These are phyloP conservation scores for Turritis glabra DNA, from an alignment of 345 rosid species.

Conservation along the genomic window DNA sequence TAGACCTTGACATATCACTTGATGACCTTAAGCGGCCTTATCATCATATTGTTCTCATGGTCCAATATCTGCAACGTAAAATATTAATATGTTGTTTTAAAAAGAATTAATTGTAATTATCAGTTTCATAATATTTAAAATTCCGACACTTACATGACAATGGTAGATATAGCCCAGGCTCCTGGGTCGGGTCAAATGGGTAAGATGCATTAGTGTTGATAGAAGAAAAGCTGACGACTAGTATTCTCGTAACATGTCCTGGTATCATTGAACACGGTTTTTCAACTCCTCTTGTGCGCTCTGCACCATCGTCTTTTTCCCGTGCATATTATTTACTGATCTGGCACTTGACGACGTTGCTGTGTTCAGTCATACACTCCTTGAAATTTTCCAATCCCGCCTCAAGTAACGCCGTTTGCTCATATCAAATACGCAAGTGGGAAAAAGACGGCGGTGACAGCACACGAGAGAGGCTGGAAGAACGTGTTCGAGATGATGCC, in stretches of 20 bases:
- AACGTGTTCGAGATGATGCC: slow-evolving; percentile 88
- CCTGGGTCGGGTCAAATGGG: slow-evolving; percentile 63
- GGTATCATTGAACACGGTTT: no score
- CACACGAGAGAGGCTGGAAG: slow-evolving; percentile 93
- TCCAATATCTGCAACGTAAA: slow-evolving; percentile 70
- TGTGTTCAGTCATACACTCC: no score
- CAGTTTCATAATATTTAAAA: neutral
- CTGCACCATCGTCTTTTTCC: no score
- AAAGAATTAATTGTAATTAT: neutral
- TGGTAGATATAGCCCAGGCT: slow-evolving; percentile 95
- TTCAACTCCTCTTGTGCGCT: no score
- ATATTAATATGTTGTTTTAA: neutral
- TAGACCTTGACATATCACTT: slow-evolving; percentile 34
- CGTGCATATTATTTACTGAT: no score
- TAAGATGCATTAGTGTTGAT: slow-evolving; percentile 70
- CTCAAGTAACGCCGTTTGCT: no score
- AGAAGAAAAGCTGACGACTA: slow-evolving; percentile 60
- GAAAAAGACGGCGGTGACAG: slow-evolving; percentile 42
- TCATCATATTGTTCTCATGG: slow-evolving; percentile 88
- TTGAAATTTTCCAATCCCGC: no score
- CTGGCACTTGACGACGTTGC: no score
- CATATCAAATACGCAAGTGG: slow-evolving; percentile 69
- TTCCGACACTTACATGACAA: slow-evolving; percentile 75
- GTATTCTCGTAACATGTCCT: no score
- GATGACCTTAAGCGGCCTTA: slow-evolving; percentile 69